Percentiles rank a stretch among this genome's conserved stretches.
Conservation (phyloP, 371 early-diverging fungal genomes). For the Choanephora cucurbitarum region DNA sequence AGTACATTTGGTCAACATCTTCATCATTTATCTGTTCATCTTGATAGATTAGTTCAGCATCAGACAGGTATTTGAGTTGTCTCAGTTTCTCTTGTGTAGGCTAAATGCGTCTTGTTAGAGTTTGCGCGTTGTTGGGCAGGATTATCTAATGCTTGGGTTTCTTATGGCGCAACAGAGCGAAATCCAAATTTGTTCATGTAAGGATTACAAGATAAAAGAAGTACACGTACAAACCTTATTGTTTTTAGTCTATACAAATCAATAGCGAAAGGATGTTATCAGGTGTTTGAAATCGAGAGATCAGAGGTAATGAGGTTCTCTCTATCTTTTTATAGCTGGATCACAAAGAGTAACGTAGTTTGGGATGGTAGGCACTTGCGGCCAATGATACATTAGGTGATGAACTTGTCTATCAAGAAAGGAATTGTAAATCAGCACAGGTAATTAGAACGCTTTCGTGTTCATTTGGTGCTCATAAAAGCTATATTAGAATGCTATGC, state of each 20-base stretch:
- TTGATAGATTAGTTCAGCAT: constrained; percentile 14
- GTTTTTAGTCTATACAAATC: constrained; percentile 30
- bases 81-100: too few species aligned
- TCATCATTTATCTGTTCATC: neutral
- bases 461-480: neutral
- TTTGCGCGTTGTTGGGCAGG: constrained; percentile 26
- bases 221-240: neutral
- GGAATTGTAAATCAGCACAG: constrained; percentile 34
- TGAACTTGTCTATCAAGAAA: constrained; percentile 36
- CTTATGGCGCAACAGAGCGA: constrained; percentile 45
- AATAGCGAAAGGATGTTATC: constrained; percentile 36
- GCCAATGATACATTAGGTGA: constrained; percentile 33
- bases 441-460: constrained; percentile 20
- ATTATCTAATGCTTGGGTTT: constrained; percentile 33
- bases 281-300: constrained; percentile 28
- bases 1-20: constrained; percentile 14
- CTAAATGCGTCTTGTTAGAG: constrained; percentile 2
- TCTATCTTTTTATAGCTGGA: too few species aligned
- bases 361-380: constrained; percentile 22
- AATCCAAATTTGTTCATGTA: constrained; percentile 45
- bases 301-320: too few species aligned
- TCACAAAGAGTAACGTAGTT: too few species aligned
- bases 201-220: neutral
- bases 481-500: constrained; percentile 30
- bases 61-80: constrained; percentile 15